Evolutionary conservation across 108 stramenopile genomes (phyloP).

Genomic region (Pseudonitzschia delicatissima): DNA sequence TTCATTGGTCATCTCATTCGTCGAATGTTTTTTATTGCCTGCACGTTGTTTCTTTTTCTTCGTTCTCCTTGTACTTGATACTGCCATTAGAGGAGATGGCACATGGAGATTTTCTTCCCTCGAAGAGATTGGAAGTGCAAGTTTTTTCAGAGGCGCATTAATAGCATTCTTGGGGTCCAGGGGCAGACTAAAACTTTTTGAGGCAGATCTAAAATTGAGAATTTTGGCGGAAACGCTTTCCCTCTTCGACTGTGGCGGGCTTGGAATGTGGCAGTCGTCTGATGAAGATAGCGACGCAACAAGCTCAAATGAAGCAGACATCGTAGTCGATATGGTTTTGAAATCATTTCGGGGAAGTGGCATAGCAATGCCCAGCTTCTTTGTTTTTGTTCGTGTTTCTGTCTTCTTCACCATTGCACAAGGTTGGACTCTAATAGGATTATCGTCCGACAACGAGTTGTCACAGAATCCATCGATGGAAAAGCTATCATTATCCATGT

Average conservation of each 20-base stretch:
- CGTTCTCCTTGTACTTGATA: too few species aligned
- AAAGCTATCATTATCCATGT: conserved; percentile 6
- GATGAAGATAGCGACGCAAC: neutral
- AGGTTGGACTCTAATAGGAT: neutral
- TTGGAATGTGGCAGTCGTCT: neutral
- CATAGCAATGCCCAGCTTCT: neutral
- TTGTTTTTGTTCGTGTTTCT: neutral
- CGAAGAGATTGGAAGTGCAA: too few species aligned
- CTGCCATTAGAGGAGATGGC: too few species aligned
- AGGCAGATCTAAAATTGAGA: too few species aligned
- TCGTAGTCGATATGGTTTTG: neutral
- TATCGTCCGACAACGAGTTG: neutral
- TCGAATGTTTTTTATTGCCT: too few species aligned
- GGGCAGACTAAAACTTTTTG: too few species aligned
- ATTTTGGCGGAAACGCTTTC: too few species aligned
- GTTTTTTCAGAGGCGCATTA: too few species aligned
- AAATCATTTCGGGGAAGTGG: neutral
- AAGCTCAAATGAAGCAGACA: neutral
- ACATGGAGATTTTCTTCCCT: too few species aligned
- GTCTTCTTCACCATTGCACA: neutral
- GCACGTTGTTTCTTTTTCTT: too few species aligned
- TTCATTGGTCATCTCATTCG: too few species aligned
- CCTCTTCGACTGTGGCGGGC: conserved; percentile 6
- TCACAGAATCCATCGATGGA: neutral
- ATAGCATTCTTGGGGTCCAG: too few species aligned